Evolutionary conservation across 2,329 filamentous ascomycete species (phyloP).

Genomic region (Cadophora luteo-olivacea): DNA sequence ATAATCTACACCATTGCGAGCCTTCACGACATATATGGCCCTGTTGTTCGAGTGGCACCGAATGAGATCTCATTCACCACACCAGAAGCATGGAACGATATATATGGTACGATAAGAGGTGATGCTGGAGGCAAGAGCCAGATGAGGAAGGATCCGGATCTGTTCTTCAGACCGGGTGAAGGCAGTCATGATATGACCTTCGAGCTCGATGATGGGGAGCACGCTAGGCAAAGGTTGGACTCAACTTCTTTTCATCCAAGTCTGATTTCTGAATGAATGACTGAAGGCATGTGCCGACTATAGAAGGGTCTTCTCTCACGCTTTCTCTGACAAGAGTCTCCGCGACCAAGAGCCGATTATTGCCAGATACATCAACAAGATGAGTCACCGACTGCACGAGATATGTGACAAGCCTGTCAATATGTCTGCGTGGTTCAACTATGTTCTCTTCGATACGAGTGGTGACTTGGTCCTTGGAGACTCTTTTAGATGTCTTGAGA

Average conservation of each 20-base stretch:
- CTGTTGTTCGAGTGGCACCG: conserved; percentile 17
- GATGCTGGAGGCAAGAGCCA: conserved; percentile 13
- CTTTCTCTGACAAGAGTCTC: conserved; percentile 50
- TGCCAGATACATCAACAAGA: conserved; percentile 47
- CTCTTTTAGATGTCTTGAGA: conserved; percentile 50
- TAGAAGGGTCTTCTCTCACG: conserved; percentile 45
- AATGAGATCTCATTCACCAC: conserved; percentile 22
- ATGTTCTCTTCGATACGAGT: conserved; percentile 50
- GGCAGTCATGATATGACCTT: conserved; percentile 17
- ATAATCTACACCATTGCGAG: conserved; percentile 16
- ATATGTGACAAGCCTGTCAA: conserved; percentile 7
- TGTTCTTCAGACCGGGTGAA: not conserved
- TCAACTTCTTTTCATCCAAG: not conserved
- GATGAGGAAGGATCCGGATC: conserved; percentile 19
- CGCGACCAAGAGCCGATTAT: conserved; percentile 51
- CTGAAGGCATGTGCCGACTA: not conserved
- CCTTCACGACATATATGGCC: conserved; percentile 27
- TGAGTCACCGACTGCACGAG: conserved; percentile 39
- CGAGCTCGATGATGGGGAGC: conserved; percentile 23
- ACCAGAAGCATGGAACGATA: conserved; percentile 25
- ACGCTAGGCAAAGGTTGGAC: conserved; percentile 24
- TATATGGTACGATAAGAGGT: conserved; percentile 13
- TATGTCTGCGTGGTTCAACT: conserved; percentile 29
- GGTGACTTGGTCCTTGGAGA: conserved; percentile 50
- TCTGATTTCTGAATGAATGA: not conserved